phyloP scores from a whole-genome alignment of 768 basidiomycete species.

The button mushroom (Agaricus bisporus) region DNA sequence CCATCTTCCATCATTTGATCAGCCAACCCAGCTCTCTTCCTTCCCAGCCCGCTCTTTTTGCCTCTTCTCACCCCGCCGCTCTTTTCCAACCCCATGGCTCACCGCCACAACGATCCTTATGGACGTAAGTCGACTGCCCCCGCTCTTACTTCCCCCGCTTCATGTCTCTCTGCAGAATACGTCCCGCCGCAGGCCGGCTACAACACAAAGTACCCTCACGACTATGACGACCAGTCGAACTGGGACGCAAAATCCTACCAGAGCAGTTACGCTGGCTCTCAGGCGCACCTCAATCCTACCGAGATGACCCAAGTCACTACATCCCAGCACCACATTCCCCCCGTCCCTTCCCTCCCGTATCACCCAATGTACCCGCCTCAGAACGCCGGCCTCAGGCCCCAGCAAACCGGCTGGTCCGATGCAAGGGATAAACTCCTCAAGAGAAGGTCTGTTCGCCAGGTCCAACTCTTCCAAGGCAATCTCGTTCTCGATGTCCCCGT shows the following conservation, averaged over 20 bases:
- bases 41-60: conserved; percentile 7
- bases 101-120: conserved; percentile 26
- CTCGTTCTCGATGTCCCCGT: conserved; percentile 80
- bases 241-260: conserved; percentile 56
- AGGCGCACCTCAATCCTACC: conserved; percentile 65
- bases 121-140: conserved; percentile 6
- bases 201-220: conserved; percentile 16
- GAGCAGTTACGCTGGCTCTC: conserved; percentile 63
- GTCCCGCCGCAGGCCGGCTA: conserved; percentile 19
- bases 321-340: conserved; percentile 29
- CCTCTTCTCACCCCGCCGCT: conserved; percentile 3
- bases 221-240: conserved; percentile 41
- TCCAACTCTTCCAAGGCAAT: conserved; percentile 78
- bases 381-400: conserved; percentile 40
- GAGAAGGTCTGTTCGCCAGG: conserved; percentile 70
- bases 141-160: conserved; percentile 14
- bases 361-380: conserved; percentile 58
- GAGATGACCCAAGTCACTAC: conserved; percentile 46
- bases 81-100: conserved; percentile 36
- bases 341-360: conserved; percentile 51
- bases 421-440: conserved; percentile 81
- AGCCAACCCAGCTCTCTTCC: neutral
- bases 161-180: conserved; percentile 29
- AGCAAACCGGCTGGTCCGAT: conserved; percentile 53
- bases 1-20: neutral